Base-by-base conservation (phyloP, 148 eudicot species). In the Euryodendron excelsum region DNA sequence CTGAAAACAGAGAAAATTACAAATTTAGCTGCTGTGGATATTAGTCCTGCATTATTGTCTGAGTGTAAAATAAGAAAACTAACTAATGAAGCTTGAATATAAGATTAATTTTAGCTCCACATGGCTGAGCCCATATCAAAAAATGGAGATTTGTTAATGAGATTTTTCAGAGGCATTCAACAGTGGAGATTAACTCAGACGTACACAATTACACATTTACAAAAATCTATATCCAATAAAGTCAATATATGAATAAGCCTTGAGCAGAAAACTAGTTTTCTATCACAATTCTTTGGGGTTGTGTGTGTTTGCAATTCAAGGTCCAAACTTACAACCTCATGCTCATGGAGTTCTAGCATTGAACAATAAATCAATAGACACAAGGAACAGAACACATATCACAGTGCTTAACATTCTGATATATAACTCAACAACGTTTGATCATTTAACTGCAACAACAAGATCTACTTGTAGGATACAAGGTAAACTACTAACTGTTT, bases 401-500 rank as follows among this genome's bases (percentile, higher is more conserved):
- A 34, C 11, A 56, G 12, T 21, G 37, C 34, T 18, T 73, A 36
- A 52, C n/a, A n/a, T n/a, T n/a, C n/a, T n/a, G n/a, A n/a, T n/a
- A n/a, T n/a, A n/a, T n/a, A n/a, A n/a, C n/a, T n/a, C n/a, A n/a
- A 73, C 4, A 18, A 36, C 31, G 23, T 31, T 55, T 23, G 11
- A 13, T 34, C 5, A 39, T 60, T 15, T 28, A 58, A 75, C 36
- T 44, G 27, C 66, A 55, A 44, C 2, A 59, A 28, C 28, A 30
- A 23, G 17, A 28, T n/a, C 18, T 56, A 3, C 60, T 14, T 70
- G 13, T 20, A 14, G 31, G 60, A 31, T 56, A 25, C 50, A 62
- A 58, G 30, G 45, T 31, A 64, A 50, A 79, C 13, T 14, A 87
- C 95, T 85, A 77, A 96, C 99, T 23, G 94, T 93, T 85, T 86